phyloP scores from a whole-genome alignment of 257 asterid species.

The Thymus mandschuricus region DNA sequence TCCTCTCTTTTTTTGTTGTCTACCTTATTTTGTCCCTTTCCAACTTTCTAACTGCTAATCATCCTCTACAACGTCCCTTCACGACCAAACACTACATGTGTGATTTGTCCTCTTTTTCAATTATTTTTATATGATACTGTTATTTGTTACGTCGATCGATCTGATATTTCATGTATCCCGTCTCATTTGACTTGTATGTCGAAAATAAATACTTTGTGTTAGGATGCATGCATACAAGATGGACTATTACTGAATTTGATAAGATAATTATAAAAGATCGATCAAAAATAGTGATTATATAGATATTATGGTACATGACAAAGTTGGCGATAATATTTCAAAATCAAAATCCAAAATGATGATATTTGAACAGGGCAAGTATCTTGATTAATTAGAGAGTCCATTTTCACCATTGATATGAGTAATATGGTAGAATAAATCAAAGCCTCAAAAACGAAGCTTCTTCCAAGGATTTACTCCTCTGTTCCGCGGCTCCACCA shows the following conservation, averaged over 20 bases:
- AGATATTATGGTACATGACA: neutral
- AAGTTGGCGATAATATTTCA: neutral
- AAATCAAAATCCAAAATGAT: neutral
- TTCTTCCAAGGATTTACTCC: neutral
- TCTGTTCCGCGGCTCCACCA: neutral
- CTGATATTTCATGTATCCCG: too few relatives aligned
- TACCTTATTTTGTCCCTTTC: constrained; percentile 11
- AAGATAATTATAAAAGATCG: too few relatives aligned
- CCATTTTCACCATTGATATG: neutral
- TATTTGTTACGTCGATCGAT: too few relatives aligned
- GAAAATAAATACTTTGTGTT: too few relatives aligned
- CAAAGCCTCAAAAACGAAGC: too few relatives aligned
- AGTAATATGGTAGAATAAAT: neutral
- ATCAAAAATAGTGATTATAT: neutral
- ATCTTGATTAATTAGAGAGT: neutral
- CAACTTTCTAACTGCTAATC: neutral
- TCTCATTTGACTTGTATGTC: too few relatives aligned
- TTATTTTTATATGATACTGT: too few relatives aligned
- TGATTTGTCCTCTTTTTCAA: neutral
- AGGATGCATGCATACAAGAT: too few relatives aligned
- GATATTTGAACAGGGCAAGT: neutral
- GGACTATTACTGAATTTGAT: too few relatives aligned
- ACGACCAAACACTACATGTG: constrained; percentile 15
- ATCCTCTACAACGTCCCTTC: neutral
- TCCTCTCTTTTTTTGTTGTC: neutral